Percentiles rank a stretch among this genome's conserved stretches.
phyloP scores from a whole-genome alignment of 805 yeast species.

The Komagataella populi region DNA sequence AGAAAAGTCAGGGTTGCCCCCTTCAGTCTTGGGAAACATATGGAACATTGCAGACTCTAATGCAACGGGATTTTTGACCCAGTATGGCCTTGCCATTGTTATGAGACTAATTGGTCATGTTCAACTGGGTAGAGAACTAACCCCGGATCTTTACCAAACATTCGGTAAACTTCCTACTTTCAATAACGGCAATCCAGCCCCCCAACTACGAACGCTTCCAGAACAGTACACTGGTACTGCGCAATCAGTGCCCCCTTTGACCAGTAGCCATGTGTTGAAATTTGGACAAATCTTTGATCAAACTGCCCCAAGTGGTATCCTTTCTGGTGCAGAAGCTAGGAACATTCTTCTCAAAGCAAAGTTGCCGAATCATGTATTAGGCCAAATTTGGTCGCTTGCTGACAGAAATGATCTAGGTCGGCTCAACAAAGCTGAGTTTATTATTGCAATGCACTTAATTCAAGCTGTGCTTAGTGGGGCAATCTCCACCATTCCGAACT shows the following conservation, averaged over 20 bases:
- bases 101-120: constrained; percentile 82
- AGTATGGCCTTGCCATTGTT: constrained; percentile 71
- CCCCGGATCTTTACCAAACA: constrained; percentile 36
- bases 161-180: constrained; percentile 60
- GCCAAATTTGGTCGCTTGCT: constrained; percentile 80
- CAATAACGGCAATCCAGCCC: constrained; percentile 8
- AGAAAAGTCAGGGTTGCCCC: constrained; percentile 75
- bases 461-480: constrained; percentile 64
- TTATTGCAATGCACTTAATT: constrained; percentile 90
- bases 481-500: constrained; percentile 35
- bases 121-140: constrained; percentile 54
- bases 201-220: constrained; percentile 8
- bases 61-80: constrained; percentile 74
- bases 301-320: constrained; percentile 37
- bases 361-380: constrained; percentile 62
- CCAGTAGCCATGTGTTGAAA: constrained; percentile 43
- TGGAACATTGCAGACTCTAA: constrained; percentile 93
- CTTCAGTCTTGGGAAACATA: constrained; percentile 69
- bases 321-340: constrained; percentile 72
- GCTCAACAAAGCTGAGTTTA: constrained; percentile 61
- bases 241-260: constrained; percentile 32
- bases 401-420: constrained; percentile 68
- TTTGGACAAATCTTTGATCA: constrained; percentile 65
- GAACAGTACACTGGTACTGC: constrained; percentile 9
- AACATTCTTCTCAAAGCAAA: constrained; percentile 83